Evolutionary conservation across 768 basidiomycete genomes (phyloP), one percentile per base, ranked within the genome.

Genomic region (Aureoboletus auriporus): DNA sequence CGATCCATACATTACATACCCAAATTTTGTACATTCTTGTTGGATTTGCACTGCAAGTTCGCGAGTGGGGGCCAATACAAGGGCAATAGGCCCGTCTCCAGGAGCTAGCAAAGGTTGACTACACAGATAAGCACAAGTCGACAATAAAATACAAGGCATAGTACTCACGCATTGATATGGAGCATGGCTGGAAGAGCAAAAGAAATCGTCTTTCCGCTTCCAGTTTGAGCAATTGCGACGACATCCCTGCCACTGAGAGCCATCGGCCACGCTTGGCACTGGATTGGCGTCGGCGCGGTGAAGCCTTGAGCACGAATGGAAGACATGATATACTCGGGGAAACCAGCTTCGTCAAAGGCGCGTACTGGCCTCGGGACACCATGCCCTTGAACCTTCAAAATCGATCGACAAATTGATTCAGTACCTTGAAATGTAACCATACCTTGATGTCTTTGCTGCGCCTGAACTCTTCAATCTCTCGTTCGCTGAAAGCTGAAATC

Each of bases 221-320:
- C 96, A 8, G 96, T 99, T 69, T 97, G 94, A 33, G 96, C 94
- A 59, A 99, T 92, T 47, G 95, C 96, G 39, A 95, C 89, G 34
- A 97, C 78, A 69, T 99, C 95, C 52, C 92, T 79, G 46, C 95
- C 95, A 42, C 80, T 91, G 27, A 97, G 75, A 4, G 96, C 95
- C 93, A 98, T 98, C 0, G 96, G 96, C 96, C 96, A 99, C 14
- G 94, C 89, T 67, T 99, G 96, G 63, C 95, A 96, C 65, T 99
- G 96, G 62, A 99, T 98, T 42, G 96, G 86, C 7, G 95, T 93
- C 0, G 96, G 96, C 1, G 78, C 66, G 27, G 82, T 69, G 72
- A 99, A 99, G 29, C 96, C 96, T 71, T 96, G 93, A 9, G 91
- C 89, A 51, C 80, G 86, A 68, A 99, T 94, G 43, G 95, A 90